Evolutionary conservation across 1,139 yeast species (phyloP).

Genomic region (Suhomyces guaymorum): DNA sequence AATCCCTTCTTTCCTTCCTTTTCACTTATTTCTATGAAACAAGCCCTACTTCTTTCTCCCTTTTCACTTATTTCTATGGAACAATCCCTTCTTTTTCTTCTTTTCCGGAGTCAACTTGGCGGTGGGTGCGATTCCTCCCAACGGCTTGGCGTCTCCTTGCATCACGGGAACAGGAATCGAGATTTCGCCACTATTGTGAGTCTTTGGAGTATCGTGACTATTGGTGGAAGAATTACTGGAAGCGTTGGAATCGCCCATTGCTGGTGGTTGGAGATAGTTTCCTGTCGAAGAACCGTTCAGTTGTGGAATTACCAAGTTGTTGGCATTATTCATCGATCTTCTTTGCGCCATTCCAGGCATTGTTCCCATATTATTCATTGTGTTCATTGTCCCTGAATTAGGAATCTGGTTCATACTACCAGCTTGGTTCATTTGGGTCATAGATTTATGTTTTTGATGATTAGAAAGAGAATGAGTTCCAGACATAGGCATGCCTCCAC

Average conservation of each 20-base stretch:
- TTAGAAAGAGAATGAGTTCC: slow-evolving; percentile 16
- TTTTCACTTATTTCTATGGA: too few species aligned
- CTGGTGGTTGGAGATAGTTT: slow-evolving; percentile 30
- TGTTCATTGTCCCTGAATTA: too few species aligned
- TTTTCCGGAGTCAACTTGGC: slow-evolving; percentile 22
- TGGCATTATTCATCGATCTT: slow-evolving; percentile 17
- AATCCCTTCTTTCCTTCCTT: too few species aligned
- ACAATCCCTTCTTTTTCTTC: slow-evolving; percentile 39
- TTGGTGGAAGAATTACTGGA: slow-evolving; percentile 32
- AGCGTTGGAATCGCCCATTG: slow-evolving; percentile 25
- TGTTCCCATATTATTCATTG: too few species aligned
- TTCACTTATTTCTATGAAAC: too few species aligned
- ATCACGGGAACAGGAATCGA: slow-evolving; percentile 20
- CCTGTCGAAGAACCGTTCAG: slow-evolving; percentile 9
- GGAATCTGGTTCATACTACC: too few species aligned
- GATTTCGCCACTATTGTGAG: slow-evolving; percentile 18
- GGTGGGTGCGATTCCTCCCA: slow-evolving; percentile 32
- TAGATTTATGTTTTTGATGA: slow-evolving; percentile 18
- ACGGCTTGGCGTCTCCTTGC: slow-evolving; percentile 32
- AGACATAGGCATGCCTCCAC: slow-evolving; percentile 53
- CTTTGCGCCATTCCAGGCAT: slow-evolving; percentile 20
- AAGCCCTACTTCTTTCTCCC: slow-evolving; percentile 24
- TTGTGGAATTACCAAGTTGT: slow-evolving; percentile 12
- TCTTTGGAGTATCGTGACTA: slow-evolving; percentile 33
- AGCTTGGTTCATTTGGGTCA: slow-evolving; percentile 18